Base-by-base conservation (phyloP, 129 eudicot genomes). In the Artemisia argyi region DNA sequence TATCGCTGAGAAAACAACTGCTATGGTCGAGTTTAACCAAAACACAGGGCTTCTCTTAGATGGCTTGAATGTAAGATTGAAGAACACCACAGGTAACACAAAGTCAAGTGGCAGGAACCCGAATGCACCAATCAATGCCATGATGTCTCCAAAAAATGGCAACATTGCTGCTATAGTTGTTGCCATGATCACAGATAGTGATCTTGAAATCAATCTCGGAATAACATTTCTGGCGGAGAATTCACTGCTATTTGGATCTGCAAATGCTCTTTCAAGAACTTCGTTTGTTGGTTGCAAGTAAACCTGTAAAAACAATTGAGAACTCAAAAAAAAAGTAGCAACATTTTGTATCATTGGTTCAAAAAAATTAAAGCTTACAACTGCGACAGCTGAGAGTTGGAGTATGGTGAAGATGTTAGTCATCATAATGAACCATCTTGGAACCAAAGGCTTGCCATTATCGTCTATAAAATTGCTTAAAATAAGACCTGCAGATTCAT, bases 241-340 rank as follows among this genome's bases (percentile, higher is more conserved):
- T 69, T 94, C 91, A 13, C 72, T 44, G 17, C 86, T 79, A 50
- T 52, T 84, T 17, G 98, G 86, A 67, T 94, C 96, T 11, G 88
- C 74, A 76, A 94, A 83, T 48, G 73, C 50, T 67, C 86, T 55
- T 77, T 94, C 98, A 2, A 94, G 82, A 42, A 88, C 88, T 68
- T 90, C 98, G 32, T 94, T 94, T 48, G 96, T 94, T 11, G 98
- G 98, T 71, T 94, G 98, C 82, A 94, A 81, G 75, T 90, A 94
- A 9, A 90, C 91, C 98, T 89, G 77, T 22, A 64, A 28, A 44
- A 20, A 46, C 16, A 5, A 15, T 30, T 5, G 20, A 17, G 54
- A 4, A 17, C 2, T 39, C 46, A 39, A 39, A 64, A 64, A 63
- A 15, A 5, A 10, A 48, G 17, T 1, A 3, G 8, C 7, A 2